Conservation (phyloP, 2,329 filamentous ascomycete genomes). For the Septoria linicola region DNA sequence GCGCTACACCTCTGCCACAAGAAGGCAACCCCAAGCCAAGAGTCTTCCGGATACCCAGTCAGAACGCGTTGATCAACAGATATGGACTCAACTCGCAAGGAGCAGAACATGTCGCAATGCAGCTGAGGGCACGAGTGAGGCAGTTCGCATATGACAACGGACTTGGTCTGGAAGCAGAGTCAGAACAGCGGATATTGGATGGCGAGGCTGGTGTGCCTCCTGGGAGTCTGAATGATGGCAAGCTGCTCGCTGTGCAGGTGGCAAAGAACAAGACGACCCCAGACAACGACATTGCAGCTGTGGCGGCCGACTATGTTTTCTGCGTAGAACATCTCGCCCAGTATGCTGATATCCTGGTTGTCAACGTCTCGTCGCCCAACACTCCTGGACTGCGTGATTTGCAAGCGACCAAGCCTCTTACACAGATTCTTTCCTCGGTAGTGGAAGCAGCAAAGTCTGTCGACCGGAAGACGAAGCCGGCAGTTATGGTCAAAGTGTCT, state of each 20-base stretch:
- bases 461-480: conserved; percentile 69
- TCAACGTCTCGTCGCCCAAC: conserved; percentile 96
- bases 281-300: conserved; percentile 77
- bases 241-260: conserved; percentile 83
- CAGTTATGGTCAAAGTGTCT: conserved; percentile 96
- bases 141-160: conserved; percentile 72
- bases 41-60: conserved; percentile 79
- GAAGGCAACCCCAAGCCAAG: conserved; percentile 82
- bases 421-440: conserved; percentile 75
- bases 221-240: conserved; percentile 73
- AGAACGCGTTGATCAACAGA: conserved; percentile 89
- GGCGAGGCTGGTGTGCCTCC: conserved; percentile 75
- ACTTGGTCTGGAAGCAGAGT: conserved; percentile 60
- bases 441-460: conserved; percentile 72
- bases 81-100: conserved; percentile 94
- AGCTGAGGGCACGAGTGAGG: conserved; percentile 73
- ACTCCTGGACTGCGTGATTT: conserved; percentile 86
- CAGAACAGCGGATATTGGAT: conserved; percentile 71
- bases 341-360: conserved; percentile 94
- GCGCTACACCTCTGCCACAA: conserved; percentile 83
- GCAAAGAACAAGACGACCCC: conserved; percentile 96
- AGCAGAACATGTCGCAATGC: conserved; percentile 79
- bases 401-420: conserved; percentile 80
- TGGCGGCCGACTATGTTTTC: conserved; percentile 78
- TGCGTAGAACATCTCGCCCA: conserved; percentile 79